Percentiles rank a stretch among this genome's conserved stretches.
Conservation (phyloP, 805 yeast genomes). For the Wickerhamomyces alni region DNA sequence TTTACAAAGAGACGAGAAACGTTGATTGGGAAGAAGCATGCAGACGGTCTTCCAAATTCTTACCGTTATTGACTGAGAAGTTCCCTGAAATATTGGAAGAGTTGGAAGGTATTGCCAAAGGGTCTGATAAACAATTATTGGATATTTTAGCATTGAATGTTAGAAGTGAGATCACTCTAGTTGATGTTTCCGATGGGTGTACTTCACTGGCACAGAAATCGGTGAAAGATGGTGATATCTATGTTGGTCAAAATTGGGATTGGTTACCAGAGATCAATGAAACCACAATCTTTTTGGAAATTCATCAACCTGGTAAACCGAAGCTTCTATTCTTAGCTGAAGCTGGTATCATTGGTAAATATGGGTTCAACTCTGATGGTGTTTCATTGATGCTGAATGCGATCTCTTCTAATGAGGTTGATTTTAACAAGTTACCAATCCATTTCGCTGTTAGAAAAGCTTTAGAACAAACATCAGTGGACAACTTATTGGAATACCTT, state of each 20-base stretch:
- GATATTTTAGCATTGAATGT: slow-evolving; percentile 34
- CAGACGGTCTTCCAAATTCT: slow-evolving; percentile 22
- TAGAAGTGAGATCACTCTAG: slow-evolving; percentile 32
- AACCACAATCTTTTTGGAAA: slow-evolving; percentile 21
- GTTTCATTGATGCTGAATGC: slow-evolving; percentile 20
- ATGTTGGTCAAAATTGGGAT: slow-evolving; percentile 37
- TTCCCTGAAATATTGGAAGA: slow-evolving; percentile 30
- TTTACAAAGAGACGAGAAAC: slow-evolving; percentile 20
- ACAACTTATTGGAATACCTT: slow-evolving; percentile 11
- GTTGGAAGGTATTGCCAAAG: slow-evolving; percentile 32
- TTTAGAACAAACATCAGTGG: slow-evolving; percentile 21
- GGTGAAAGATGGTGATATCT: slow-evolving; percentile 15
- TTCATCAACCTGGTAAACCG: slow-evolving; percentile 19
- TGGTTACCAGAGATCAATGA: slow-evolving; percentile 27
- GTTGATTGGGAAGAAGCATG: slow-evolving; percentile 27
- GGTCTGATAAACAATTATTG: slow-evolving; percentile 25
- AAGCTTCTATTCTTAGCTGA: slow-evolving; percentile 21
- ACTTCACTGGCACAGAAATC: slow-evolving; percentile 27
- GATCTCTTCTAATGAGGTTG: slow-evolving; percentile 22
- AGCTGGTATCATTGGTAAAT: slow-evolving; percentile 23
- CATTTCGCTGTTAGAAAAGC: slow-evolving; percentile 31
- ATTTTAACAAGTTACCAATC: slow-evolving; percentile 27
- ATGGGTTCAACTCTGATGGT: slow-evolving; percentile 18
- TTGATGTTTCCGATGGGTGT: slow-evolving; percentile 33
- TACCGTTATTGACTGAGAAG: slow-evolving; percentile 21